Base-by-base conservation (phyloP, 148 eudicot species). In the Arctostaphylos glauca region DNA sequence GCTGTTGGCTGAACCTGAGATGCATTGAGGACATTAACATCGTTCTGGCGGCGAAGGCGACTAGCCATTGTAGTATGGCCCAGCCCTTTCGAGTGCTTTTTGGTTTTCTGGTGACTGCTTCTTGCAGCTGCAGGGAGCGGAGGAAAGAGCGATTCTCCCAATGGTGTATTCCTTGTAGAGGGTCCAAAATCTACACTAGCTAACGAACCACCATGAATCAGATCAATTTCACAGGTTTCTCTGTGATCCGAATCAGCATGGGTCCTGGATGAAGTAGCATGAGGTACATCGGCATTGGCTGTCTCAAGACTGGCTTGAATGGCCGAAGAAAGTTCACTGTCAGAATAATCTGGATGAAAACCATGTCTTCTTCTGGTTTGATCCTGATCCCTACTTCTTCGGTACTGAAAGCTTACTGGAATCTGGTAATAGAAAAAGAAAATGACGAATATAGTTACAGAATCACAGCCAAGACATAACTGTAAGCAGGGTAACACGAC, bases 321-420 rank as follows among this genome's bases (percentile, higher is more conserved):
- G 60, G 94, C 94, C 88, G 76, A 76, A 43, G 82, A 88, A 71
- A 91, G 93, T 84, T 91, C 92, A 74, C 64, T 76, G 71, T 91
- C 94, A 0, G 91, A 84, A 81, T 88, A 79, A 73, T 93, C 95
- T 72, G 87, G 92, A 18, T 83, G 87, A 76, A 92, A 90, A 16
- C 85, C 70, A 52, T 86, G 92, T 59, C 92, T 85, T 78, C 95
- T 86, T 87, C 95, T 94, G 81, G 90, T 94, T 44, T 88, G 95
- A 58, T 87, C 95, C 8, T 91, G 86, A 78, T 91, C 98, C 86
- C 77, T 86, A 75, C 84, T 85, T 70, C 95, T 88, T 72, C 95
- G 89, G 68, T 93, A 95, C 78, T 89, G 89, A 77, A 95, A 95
- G 86, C 95, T 93, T 74, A 92, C 85, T 44, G 98, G 98, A 85